phyloP scores from a whole-genome alignment of 164 flowering plant genomes.

The Taxillus chinensis region DNA sequence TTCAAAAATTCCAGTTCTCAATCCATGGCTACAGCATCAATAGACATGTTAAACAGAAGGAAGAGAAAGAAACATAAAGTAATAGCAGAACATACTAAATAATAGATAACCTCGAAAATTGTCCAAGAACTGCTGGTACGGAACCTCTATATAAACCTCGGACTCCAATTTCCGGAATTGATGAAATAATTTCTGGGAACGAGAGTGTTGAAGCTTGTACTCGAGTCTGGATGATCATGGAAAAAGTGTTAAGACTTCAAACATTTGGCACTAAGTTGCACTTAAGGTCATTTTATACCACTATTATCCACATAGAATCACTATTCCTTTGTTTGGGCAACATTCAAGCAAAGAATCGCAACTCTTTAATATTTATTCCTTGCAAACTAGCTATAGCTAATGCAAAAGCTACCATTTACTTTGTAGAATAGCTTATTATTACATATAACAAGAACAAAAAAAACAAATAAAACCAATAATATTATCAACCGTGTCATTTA shows the following conservation, averaged over 20 bases:
- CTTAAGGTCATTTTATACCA: no score
- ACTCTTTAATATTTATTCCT: no score
- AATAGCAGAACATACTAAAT: neutral
- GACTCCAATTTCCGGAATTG: constrained; percentile 79
- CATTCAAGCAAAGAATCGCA: no score
- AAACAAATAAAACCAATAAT: no score
- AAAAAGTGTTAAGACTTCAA: neutral
- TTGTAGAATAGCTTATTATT: no score
- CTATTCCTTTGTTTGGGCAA: no score
- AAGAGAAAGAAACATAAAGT: neutral
- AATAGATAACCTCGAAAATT: constrained; percentile 69
- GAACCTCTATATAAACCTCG: constrained; percentile 85
- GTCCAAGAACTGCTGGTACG: constrained; percentile 89
- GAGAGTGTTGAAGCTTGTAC: constrained; percentile 93
- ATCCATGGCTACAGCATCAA: constrained; percentile 69
- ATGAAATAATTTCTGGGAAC: constrained; percentile 73
- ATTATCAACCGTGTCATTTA: no score
- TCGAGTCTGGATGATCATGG: constrained; percentile 51
- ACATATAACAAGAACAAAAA: no score
- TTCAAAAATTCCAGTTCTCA: constrained; percentile 97
- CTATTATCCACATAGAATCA: no score
- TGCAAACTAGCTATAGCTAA: no score
- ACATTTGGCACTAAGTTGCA: neutral
- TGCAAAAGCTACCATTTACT: no score
- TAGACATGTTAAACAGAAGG: constrained; percentile 9